Evolutionary conservation across 1,284 basidiomycete genomes (phyloP).

Genomic region (Papiliotrema terrestris): DNA sequence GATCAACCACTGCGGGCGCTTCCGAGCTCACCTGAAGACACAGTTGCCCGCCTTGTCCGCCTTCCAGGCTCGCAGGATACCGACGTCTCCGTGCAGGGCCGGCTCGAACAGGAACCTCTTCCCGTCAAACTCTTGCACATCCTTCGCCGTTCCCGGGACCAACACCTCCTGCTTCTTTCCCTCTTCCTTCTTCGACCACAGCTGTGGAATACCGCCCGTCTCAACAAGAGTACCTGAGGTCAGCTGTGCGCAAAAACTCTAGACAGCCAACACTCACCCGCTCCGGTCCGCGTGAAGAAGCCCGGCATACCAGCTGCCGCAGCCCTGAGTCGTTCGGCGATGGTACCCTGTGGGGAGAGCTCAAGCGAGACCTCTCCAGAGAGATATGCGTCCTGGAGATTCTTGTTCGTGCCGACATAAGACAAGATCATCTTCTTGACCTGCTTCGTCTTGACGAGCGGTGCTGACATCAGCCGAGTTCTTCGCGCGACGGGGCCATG

Average conservation of each 20-base stretch:
- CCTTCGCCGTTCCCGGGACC: constrained; percentile 71
- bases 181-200: constrained; percentile 28
- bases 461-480: constrained; percentile 54
- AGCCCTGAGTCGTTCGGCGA: constrained; percentile 85
- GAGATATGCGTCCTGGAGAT: constrained; percentile 62
- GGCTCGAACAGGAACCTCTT: constrained; percentile 83
- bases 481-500: neutral
- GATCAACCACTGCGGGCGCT: neutral
- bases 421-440: constrained; percentile 81
- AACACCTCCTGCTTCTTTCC: constrained; percentile 52
- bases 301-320: constrained; percentile 94
- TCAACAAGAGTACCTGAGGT: constrained; percentile 67
- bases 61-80: constrained; percentile 91
- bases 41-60: constrained; percentile 86
- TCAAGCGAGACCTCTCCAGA: constrained; percentile 77
- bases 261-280: constrained; percentile 41
- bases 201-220: constrained; percentile 60
- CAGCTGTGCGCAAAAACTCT: constrained; percentile 16
- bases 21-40: constrained; percentile 65
- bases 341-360: constrained; percentile 85
- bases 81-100: constrained; percentile 79
- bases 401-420: constrained; percentile 66
- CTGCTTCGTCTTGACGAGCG: constrained; percentile 66
- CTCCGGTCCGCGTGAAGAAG: constrained; percentile 92
- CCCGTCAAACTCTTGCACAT: constrained; percentile 74